Base-by-base conservation (phyloP, 1,284 basidiomycete species). In the Moniliophthora roreri region DNA sequence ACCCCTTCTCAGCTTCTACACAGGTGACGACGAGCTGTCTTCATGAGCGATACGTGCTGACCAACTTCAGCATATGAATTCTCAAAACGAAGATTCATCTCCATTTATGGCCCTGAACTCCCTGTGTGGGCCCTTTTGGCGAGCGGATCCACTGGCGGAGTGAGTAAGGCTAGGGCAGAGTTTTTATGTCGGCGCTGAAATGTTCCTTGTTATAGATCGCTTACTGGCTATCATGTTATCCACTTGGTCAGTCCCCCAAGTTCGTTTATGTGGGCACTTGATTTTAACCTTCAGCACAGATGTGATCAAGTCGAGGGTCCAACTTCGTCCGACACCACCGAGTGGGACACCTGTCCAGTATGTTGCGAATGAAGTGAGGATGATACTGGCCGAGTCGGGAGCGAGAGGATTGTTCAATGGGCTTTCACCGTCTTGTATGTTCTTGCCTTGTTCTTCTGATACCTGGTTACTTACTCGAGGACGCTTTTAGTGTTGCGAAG, bases 161-260 rank as follows among this genome's bases (percentile, higher is more conserved):
- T 94, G 66, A 45, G 86, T 78, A n/a, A 46, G n/a, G n/a, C n/a
- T n/a, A n/a, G n/a, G n/a, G n/a, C n/a, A n/a, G n/a, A n/a, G n/a
- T n/a, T n/a, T n/a, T n/a, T n/a, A n/a, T n/a, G n/a, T n/a, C n/a
- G n/a, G n/a, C n/a, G n/a, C n/a, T n/a, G n/a, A n/a, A n/a, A n/a
- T n/a, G n/a, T n/a, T n/a, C n/a, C n/a, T n/a, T n/a, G n/a, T n/a
- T 32, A 16, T 54, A 91, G 88, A 84, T 95, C 45, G 85, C 86
- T 1, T 98, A 99, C 67, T 99, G 96, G 96, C 78, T 97, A 2
- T 81, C 92, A 2, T 95, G 88, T 65, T 98, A 97, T 68, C 95
- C 93, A 0, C 74, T 95, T 4, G 88, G 87, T 88, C 48, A 18
- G 69, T 45, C 35, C 16, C 45, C 26, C 3, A 16, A 58, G 18